Base-by-base conservation (phyloP, 306 rosid genomes). In the Dryas alaskensis region DNA sequence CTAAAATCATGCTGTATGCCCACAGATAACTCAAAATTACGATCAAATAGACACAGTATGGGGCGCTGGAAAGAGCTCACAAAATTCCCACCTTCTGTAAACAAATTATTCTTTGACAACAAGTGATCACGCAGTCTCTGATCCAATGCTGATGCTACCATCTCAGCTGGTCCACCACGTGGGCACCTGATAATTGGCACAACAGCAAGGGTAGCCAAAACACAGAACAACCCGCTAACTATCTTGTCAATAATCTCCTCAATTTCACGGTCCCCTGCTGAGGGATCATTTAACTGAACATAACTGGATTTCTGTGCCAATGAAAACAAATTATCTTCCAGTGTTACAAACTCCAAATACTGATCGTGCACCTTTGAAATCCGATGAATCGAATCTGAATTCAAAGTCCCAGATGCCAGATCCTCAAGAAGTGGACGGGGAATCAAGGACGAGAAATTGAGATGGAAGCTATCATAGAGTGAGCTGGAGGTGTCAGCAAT, bases 1-100 rank as follows among this genome's bases (percentile, higher is more conserved):
- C 99, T 81, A 78, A 94, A 94, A 83, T 94, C 99, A 52, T 94
- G 99, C 79, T 94, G 97, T 75, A 94, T 88, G 1, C 95, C 99
- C 31, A 88, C 99, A 7, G 97, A 83, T 47, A 94, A 84, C 84
- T 94, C 99, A 1, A 92, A 89, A 75, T 92, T 94, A 73, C 99
- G 81, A 60, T 94, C 96, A 67, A 94, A 94, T 51, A 94, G 67
- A 75, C 99, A 94, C 90, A 94, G 76, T 70, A 94, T 84, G 0
- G 99, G 99, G 0, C 99, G 86, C 92, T 91, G 99, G 60, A 94
- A 88, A 31, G 99, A 90, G 84, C 83, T 84, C 70, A 73, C 84
- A 9, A 94, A 88, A 67, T 81, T 84, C 12, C 95, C 92, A 11
- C 90, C 91, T 81, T 91, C 97, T 0, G 89, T 83, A 53, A 94